Base-by-base conservation (phyloP, 2,329 filamentous ascomycete species). In the Clathrospora elynae region DNA sequence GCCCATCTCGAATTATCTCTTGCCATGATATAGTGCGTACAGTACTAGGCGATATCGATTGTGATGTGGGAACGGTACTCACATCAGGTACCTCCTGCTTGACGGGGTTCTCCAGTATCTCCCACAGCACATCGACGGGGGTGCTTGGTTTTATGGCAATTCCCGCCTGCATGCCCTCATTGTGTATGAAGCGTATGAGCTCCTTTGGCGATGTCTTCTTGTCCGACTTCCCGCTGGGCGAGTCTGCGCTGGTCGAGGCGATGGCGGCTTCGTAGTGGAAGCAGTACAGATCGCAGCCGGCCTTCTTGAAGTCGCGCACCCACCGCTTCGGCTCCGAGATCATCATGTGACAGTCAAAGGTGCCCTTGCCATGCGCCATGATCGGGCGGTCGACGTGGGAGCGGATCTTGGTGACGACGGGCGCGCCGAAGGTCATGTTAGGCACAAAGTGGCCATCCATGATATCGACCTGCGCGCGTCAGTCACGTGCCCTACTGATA, bases 331-430 rank as follows among this genome's bases (percentile, higher is more conserved):
- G 93, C 91, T 99, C 92, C 63, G 90, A 85, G 68, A 99, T 95
- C 93, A 99, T 99, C 93, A 99, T 97, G 75, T 99, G 93, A 80
- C 93, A 99, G 74, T 99, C 93, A 70, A 99, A 99, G 10, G 92
- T 97, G 50, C 93, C 93, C 60, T 85, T 87, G 38, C 88, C 90
- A 57, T 86, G 78, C 22, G 80, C 80, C 36, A 80, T 76, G 26
- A 78, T 78, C 3, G 90, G 91, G 57, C 80, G 79, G 43, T 89
- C 85, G 61, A 99, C 91, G 63, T 96, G 88, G 31, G 82, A 78
- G 51, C 93, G 85, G 62, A 99, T 93, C 77, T 92, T 95, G 59
- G 90, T 92, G 31, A 99, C 93, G 24, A 99, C 90, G 4, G 92
- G 91, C 13, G 92, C 85, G 46, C 93, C 93, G 66, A 97, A 96